Evolutionary conservation across 768 basidiomycete species (phyloP), one percentile per base, ranked within the genome.

Genomic region (Mycena haematopus): DNA sequence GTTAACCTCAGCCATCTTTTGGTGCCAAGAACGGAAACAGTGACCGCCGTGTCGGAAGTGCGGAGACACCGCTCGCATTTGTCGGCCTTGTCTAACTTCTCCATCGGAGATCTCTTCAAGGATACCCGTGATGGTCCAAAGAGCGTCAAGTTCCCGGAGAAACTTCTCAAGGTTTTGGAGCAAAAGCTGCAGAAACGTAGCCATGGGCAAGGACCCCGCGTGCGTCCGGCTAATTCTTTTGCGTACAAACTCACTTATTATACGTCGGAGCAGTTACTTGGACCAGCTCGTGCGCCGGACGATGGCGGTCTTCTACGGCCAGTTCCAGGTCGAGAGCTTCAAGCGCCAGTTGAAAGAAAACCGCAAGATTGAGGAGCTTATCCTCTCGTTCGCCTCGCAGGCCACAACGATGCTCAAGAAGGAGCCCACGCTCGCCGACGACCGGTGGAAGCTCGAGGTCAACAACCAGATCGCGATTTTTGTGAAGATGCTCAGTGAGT

Each of bases 341-440:
- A 88, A 91, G 60, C 84, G 86, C 40, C 91, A 95, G 69, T 90
- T 98, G 87, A 93, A 94, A 75, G 95, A 98, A 74, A 96, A 93
- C 73, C 85, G 97, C 47, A 97, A 96, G 78, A 93, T 98, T 44
- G 96, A 99, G 77, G 95, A 97, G 67, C 88, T 99, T 57, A 96
- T 99, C 63, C 82, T 99, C 54, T 91, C 92, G 83, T 98, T 98
- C 70, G 95, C 96, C 11, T 91, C 95, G 1, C 89, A 94, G 52
- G 92, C 96, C 2, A 94, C 93, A 2, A 83, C 85, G 25, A 86
- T 92, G 10, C 83, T 98, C 61, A 91, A 89, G 83, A 97, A 97
- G 77, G 94, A 96, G 67, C 92, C 92, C 0, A 83, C 90, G 2
- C 79, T 95, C 2, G 83, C 83, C 14, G 90, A 87, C n/a, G 95